Evolutionary conservation across 2,329 filamentous ascomycete species (phyloP).

Genomic region (Colletotrichum chrysophilum): DNA sequence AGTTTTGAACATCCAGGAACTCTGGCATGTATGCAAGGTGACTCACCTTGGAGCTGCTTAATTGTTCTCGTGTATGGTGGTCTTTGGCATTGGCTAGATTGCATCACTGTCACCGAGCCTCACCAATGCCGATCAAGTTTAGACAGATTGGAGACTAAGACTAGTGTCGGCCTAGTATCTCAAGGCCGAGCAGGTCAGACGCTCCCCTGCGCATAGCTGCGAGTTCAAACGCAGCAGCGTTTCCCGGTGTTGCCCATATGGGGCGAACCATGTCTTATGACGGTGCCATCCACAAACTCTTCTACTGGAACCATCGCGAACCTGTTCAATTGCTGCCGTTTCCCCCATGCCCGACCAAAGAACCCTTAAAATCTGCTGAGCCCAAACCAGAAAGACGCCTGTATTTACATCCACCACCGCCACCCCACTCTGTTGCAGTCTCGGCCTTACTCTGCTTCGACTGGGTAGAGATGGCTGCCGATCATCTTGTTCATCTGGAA

Average conservation of each 20-base stretch:
- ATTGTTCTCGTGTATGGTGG: background rate
- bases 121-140: background rate
- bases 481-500: constrained; percentile 99
- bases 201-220: constrained; percentile 1
- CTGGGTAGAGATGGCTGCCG: constrained; percentile 84
- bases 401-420: background rate
- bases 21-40: background rate
- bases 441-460: constrained; percentile 56
- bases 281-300: background rate
- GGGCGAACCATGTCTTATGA: background rate
- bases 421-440: background rate
- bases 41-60: background rate
- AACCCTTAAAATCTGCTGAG: constrained; percentile 1
- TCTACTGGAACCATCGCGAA: background rate
- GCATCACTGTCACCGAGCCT: background rate
- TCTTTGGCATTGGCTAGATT: background rate
- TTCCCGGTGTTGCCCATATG: background rate
- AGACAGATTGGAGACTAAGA: background rate
- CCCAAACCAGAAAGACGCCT: constrained; percentile 17
- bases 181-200: background rate
- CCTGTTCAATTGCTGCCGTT: background rate
- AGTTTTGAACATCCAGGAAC: background rate
- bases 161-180: background rate
- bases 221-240: background rate
- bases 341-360: constrained; percentile 4